A percentile compares a stretch with the other conserved stretches of the same genome.
Evolutionary conservation across 768 basidiomycete genomes (phyloP).

Genomic region (Leccinum disarticulatum): DNA sequence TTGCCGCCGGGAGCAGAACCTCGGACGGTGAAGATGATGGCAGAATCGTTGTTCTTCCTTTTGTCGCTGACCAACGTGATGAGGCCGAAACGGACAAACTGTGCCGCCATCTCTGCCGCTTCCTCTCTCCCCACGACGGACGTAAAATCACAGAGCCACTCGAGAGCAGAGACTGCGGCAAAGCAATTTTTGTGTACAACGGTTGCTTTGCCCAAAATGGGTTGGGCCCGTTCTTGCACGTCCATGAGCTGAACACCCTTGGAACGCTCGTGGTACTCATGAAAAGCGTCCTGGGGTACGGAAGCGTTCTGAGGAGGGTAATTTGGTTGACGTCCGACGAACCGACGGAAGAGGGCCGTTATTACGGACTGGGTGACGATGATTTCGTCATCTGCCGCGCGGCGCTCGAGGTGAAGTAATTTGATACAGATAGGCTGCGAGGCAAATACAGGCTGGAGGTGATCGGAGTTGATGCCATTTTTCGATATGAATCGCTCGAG

Average conservation of each 20-base stretch:
- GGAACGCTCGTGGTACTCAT: slow-evolving; percentile 76
- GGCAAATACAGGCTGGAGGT: slow-evolving; percentile 85
- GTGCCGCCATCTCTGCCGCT: slow-evolving; percentile 96
- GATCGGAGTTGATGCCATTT: slow-evolving; percentile 96
- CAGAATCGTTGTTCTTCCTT: slow-evolving; percentile 87
- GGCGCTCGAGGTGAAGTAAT: slow-evolving; percentile 92
- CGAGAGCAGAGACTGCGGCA: slow-evolving; percentile 80
- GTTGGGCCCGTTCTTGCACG: slow-evolving; percentile 63
- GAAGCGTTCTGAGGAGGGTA: slow-evolving; percentile 50
- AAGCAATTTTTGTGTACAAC: slow-evolving; percentile 71
- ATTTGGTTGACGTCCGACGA: slow-evolving; percentile 86
- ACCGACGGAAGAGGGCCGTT: slow-evolving; percentile 93
- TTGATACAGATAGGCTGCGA: slow-evolving; percentile 97
- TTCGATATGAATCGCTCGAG: slow-evolving; percentile 99
- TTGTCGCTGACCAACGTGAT: slow-evolving; percentile 88
- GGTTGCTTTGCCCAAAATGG: slow-evolving; percentile 46
- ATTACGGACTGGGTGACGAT: slow-evolving; percentile 93
- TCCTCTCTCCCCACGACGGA: slow-evolving; percentile 95
- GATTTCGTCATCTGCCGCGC: slow-evolving; percentile 93
- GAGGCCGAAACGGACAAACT: slow-evolving; percentile 94
- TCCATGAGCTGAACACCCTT: slow-evolving; percentile 74
- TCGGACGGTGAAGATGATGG: slow-evolving; percentile 90
- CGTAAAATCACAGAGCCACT: slow-evolving; percentile 98
- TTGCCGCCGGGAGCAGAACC: slow-evolving; percentile 75
- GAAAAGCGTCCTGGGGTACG: slow-evolving; percentile 57